Evolutionary conservation across 345 rosid genomes (phyloP).

Genomic region (Citrus unshiu): DNA sequence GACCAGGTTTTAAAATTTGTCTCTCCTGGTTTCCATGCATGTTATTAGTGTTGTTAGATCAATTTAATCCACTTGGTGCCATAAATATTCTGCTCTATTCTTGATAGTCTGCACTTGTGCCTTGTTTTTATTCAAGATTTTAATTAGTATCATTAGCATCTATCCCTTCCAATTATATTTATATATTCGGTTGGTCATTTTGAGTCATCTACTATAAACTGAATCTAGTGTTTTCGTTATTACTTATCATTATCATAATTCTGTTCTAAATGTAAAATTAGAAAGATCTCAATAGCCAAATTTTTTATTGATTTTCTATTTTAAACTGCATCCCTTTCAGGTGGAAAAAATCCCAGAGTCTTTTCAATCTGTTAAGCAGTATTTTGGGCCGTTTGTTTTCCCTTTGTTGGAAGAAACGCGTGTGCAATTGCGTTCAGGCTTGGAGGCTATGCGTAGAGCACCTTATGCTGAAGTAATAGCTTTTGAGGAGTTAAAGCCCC

Average conservation of each 20-base stretch:
- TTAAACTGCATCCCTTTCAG: background rate
- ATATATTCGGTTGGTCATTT: background rate
- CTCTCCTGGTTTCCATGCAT: background rate
- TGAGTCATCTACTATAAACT: no score
- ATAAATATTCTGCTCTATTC: no score
- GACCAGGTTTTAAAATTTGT: conserved; percentile 13
- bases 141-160: background rate
- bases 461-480: conserved; percentile 31
- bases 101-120: no score
- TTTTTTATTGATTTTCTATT: background rate
- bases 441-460: conserved; percentile 26
- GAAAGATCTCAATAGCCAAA: background rate
- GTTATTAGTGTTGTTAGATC: no score
- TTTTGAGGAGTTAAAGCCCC: background rate
- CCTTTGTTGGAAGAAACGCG: conserved; percentile 51
- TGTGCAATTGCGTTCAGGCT: conserved; percentile 25
- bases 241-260: background rate
- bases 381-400: background rate
- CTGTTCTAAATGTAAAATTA: background rate
- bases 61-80: no score
- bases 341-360: background rate
- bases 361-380: background rate
- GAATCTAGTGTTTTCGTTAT: background rate
- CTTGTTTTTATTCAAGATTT: background rate
- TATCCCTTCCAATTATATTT: background rate